Conservation (phyloP, 2,329 filamentous ascomycete species). For the Colletotrichum siamense region DNA sequence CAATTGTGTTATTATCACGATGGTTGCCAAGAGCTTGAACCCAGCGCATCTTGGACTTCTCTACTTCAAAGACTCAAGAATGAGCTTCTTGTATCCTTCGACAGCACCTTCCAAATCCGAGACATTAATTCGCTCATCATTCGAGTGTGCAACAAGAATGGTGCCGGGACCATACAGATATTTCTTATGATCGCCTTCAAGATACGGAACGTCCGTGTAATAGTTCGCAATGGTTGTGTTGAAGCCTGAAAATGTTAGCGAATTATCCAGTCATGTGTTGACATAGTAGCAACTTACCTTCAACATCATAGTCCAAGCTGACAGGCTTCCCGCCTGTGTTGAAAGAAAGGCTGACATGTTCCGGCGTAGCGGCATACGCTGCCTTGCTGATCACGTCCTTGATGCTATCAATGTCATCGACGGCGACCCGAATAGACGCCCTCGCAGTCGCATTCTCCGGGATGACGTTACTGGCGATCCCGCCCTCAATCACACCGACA, state of each 20-base stretch:
- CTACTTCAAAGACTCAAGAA: conserved; percentile 55
- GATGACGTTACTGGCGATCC: conserved; percentile 89
- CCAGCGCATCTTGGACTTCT: neutral
- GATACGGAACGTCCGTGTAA: conserved; percentile 86
- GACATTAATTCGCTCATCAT: conserved; percentile 79
- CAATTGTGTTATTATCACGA: neutral
- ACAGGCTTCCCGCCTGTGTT: conserved; percentile 75
- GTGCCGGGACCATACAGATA: conserved; percentile 73
- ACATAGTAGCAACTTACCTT: conserved; percentile 53
- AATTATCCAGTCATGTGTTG: neutral
- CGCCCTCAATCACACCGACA: conserved; percentile 77
- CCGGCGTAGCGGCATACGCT: conserved; percentile 56
- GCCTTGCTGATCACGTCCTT: conserved; percentile 57
- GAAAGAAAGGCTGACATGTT: conserved; percentile 69
- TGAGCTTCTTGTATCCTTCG: conserved; percentile 76
- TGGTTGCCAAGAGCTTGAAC: neutral
- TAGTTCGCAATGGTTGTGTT: conserved; percentile 86
- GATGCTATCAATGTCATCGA: conserved; percentile 68
- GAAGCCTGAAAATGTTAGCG: conserved; percentile 61
- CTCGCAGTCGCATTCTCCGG: conserved; percentile 73
- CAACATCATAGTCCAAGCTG: conserved; percentile 78
- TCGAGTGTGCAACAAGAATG: conserved; percentile 88
- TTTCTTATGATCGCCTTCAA: conserved; percentile 70
- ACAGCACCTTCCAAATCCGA: conserved; percentile 80
- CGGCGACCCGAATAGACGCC: conserved; percentile 77